Percentiles rank a stretch among this genome's conserved stretches.
Conservation (phyloP, 2,329 filamentous ascomycete species). For the Amesomyces nigricolor region DNA sequence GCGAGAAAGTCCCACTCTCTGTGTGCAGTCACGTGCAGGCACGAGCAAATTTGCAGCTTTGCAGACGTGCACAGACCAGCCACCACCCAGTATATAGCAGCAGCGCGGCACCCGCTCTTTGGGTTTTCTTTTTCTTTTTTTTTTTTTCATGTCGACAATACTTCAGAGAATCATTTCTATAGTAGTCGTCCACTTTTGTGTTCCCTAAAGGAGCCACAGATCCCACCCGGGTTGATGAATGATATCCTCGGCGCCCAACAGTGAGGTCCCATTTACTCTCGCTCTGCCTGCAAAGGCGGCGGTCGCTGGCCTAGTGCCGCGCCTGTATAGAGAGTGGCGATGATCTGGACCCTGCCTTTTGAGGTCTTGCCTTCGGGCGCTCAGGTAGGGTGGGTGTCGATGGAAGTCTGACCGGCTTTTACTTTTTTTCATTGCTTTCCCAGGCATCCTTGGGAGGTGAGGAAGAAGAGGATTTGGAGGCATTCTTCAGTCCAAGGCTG, state of each 20-base stretch:
- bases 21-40: neutral
- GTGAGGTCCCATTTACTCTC: conserved; percentile 63
- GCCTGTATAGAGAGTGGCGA: conserved; percentile 82
- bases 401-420: conserved; percentile 81
- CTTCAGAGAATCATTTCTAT: conserved; percentile 94
- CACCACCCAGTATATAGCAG: conserved; percentile 48
- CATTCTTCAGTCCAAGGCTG: neutral
- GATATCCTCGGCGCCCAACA: conserved; percentile 83
- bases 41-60: conserved; percentile 18
- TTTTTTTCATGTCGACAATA: conserved; percentile 56
- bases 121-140: conserved; percentile 44
- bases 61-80: conserved; percentile 25
- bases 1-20: neutral
- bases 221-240: conserved; percentile 92
- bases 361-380: conserved; percentile 72
- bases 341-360: conserved; percentile 77
- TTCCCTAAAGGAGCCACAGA: conserved; percentile 90
- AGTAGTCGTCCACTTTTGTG: conserved; percentile 91
- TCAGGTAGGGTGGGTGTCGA: conserved; percentile 72
- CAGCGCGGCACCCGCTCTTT: conserved; percentile 28
- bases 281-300: conserved; percentile 58
- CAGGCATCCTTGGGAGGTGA: conserved; percentile 44
- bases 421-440: conserved; percentile 51
- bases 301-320: conserved; percentile 32
- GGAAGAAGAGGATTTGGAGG: conserved; percentile 39